Percentiles rank a stretch among this genome's conserved stretches.
These are phyloP conservation scores for Tulasnella calospora DNA, from an alignment of 768 basidiomycete genomes.

Conservation along the genomic window DNA sequence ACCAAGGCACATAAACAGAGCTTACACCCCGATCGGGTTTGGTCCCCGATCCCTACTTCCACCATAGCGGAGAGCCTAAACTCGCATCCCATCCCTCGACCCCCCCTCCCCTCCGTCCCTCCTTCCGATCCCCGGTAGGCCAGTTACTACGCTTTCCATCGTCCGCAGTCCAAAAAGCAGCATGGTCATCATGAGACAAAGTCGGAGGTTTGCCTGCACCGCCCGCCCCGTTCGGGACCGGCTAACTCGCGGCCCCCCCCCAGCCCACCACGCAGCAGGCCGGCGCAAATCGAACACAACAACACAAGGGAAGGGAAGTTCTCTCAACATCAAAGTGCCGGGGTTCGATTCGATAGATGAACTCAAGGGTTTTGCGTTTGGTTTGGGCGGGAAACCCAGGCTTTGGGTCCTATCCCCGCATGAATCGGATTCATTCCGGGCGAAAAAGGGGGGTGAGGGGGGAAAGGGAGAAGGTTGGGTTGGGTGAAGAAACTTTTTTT, in stretches of 20 bases:
- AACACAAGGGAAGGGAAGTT: neutral
- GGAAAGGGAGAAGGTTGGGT: neutral
- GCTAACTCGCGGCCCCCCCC: neutral
- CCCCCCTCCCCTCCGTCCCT: neutral
- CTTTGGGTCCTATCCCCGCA: constrained; percentile 7
- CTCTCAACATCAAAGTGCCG: neutral
- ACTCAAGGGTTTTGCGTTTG: neutral
- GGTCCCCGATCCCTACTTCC: neutral
- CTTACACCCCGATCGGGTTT: constrained; percentile 9
- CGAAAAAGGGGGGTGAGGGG: neutral
- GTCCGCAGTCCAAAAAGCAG: constrained; percentile 4
- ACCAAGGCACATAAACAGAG: constrained; percentile 4
- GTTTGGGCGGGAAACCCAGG: constrained; percentile 7
- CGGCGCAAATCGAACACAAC: neutral
- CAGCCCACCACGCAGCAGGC: neutral
- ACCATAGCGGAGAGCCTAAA: constrained; percentile 4
- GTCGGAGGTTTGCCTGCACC: neutral
- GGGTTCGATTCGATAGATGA: neutral
- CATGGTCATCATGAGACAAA: neutral
- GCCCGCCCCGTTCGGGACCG: neutral
- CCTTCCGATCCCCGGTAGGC: neutral
- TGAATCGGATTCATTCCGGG: constrained; percentile 9
- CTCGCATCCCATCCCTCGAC: neutral
- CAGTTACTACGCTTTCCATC: neutral
- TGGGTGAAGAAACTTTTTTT: constrained; percentile 2